Evolutionary conservation across 345 rosid genomes (phyloP).

Genomic region (Microcos paniculata): DNA sequence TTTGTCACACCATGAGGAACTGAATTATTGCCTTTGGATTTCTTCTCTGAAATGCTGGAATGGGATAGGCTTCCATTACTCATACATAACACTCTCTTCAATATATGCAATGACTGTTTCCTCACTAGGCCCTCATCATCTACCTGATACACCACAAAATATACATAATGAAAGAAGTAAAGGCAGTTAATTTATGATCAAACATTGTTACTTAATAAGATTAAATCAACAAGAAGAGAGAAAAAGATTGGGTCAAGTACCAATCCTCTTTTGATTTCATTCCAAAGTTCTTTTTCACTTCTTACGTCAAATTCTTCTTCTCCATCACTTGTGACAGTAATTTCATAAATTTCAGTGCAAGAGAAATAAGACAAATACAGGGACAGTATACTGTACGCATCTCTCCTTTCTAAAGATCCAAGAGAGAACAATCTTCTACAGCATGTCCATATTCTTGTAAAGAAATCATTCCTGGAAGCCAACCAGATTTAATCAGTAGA

Average conservation of each 20-base stretch:
- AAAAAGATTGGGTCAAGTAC: slow-evolving; percentile 38
- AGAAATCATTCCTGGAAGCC: slow-evolving; percentile 57
- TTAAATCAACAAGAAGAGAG: slow-evolving; percentile 16
- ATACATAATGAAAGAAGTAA: background rate
- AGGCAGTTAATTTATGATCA: background rate
- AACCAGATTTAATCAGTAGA: slow-evolving; percentile 19
- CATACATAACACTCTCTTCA: slow-evolving; percentile 50
- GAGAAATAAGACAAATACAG: slow-evolving; percentile 55
- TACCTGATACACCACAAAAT: slow-evolving; percentile 46
- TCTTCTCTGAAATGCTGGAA: slow-evolving; percentile 31
- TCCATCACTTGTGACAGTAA: slow-evolving; percentile 30
- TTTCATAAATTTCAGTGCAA: slow-evolving; percentile 30
- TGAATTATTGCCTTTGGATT: slow-evolving; percentile 37
- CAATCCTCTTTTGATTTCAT: slow-evolving; percentile 88
- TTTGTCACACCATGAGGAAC: slow-evolving; percentile 54
- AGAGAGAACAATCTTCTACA: slow-evolving; percentile 71
- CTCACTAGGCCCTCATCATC: slow-evolving; percentile 77
- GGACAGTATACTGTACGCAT: slow-evolving; percentile 76
- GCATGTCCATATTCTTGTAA: slow-evolving; percentile 71
- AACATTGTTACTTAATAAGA: slow-evolving; percentile 8
- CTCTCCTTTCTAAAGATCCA: slow-evolving; percentile 84
- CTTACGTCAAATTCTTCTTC: slow-evolving; percentile 57
- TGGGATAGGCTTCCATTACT: slow-evolving; percentile 35
- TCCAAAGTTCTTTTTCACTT: slow-evolving; percentile 73
- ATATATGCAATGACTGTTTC: slow-evolving; percentile 87